These are phyloP conservation scores for Sophora flavescens DNA, from an alignment of 306 rosid genomes.

Conservation along the genomic window DNA sequence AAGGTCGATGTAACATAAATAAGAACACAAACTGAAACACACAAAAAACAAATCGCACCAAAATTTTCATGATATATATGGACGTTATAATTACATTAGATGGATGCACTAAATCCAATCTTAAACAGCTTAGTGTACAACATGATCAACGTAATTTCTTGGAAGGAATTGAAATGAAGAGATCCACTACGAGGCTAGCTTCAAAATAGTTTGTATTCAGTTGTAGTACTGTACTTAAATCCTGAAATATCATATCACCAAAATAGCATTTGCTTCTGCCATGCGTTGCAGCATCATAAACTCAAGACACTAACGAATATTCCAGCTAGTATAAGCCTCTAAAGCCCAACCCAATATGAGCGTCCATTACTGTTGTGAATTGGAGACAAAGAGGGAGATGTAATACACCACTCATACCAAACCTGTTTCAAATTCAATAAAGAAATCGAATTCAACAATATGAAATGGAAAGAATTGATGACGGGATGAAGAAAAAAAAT, in stretches of 20 bases:
- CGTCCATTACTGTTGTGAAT: conserved; percentile 89
- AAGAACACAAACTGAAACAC: neutral
- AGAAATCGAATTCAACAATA: neutral
- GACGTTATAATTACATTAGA: conserved; percentile 24
- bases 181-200: neutral
- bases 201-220: conserved; percentile 26
- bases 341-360: conserved; percentile 97
- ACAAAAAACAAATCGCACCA: neutral
- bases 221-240: neutral
- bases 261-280: neutral
- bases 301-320: neutral
- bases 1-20: too few species aligned
- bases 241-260: conserved; percentile 14
- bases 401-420: conserved; percentile 92
- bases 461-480: neutral
- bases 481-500: neutral
- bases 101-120: neutral
- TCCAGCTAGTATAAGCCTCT: conserved; percentile 16
- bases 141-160: conserved; percentile 46
- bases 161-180: too few species aligned
- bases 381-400: conserved; percentile 72
- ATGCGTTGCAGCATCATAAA: neutral
- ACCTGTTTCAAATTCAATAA: conserved; percentile 61
- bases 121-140: conserved; percentile 44
- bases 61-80: neutral